Base-by-base conservation (phyloP, 495 filamentous ascomycete species). In the Penicillium roqueforti region DNA sequence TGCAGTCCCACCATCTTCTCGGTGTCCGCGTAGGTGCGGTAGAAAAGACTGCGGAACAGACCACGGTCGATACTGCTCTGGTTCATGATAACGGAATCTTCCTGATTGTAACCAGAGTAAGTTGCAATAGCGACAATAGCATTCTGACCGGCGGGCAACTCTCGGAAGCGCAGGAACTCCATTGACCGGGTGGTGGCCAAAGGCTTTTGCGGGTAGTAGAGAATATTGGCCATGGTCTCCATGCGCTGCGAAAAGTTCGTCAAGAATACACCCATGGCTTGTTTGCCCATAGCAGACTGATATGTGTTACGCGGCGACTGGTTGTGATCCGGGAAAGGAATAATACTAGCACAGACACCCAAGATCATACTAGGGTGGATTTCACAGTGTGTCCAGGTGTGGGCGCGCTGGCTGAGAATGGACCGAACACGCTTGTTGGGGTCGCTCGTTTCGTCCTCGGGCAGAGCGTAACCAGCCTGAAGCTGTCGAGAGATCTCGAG, bases 81-180 rank as follows among this genome's bases (percentile, higher is more conserved):
- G 72, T 97, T 99, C 95, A 99, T 97, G 60, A 99, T 95, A 47
- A 99, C 93, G 20, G 93, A 97, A 82, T 99, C 93, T 89, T 99
- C 93, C 70, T 97, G 95, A 68, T 99, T 97, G 80, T 97, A 99
- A n/a, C 93, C 93, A 14, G 91, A 96, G 73, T 97, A 99, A 68
- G 87, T 91, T 41, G 88, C 82, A 76, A 99, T 97, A 32, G 95
- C 93, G 11, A 99, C 93, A 61, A 99, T 97, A 19, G 93, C 93
- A 61, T 99, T 99, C 72, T 99, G 93, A 6, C 93, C 93, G 23
- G 93, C 93, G 3, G 93, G 93, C 48, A 99, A 75, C 70, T 99
- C 95, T 63, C 93, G 82, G 83, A 97, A 99, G 55, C 95, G 96
- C 58, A 99, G 77, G 71, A 90, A 97, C 69, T 99, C 93, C 95